Base-by-base conservation (phyloP, 768 basidiomycete species). In the Hericium alpestre region DNA sequence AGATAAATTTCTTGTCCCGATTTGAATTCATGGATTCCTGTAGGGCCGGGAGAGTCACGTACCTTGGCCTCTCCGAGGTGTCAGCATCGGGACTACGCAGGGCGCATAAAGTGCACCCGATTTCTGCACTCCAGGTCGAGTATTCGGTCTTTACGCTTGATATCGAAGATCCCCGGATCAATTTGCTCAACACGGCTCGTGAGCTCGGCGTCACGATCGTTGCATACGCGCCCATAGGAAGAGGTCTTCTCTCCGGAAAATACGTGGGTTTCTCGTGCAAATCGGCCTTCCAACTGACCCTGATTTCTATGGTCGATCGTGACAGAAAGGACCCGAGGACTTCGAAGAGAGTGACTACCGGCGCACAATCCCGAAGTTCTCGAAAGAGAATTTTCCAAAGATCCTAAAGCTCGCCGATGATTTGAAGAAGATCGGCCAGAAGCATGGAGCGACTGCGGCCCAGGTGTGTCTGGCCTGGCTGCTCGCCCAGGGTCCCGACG, bases 401-500 rank as follows among this genome's bases (percentile, higher is more conserved):
- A 72, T 78, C 54, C 65, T 76, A 38, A 70, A 69, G 32, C 51
- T 77, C 6, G 70, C 61, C 8, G 71, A 74, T 6, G 65, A 65
- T 37, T 56, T 77, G 5, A 59, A 66, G 46, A 53, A 49, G 16
- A 58, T 76, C 32, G 76, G 73, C 7, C 62, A 61, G 51, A 65
- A 65, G 57, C 65, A 75, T 60, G 53, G 61, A 1, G 66, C 70
- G 43, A 43, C 40, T 9, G 40, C 43, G 12, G 54, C 20, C 20
- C 49, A 51, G 49, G 16, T 51, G 6, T 23, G 23, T 16, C 69
- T 81, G 7, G 78, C 78, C 0, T 79, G 75, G 75, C 66, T 78
- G 10, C 67, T 79, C 7, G 71, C 74, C 8, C 76, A 79, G 64
- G 76, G 77, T 2, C 62, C 70, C 13, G 73, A 78, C 53, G 65